Percentiles rank a stretch among this genome's conserved stretches.
Evolutionary conservation across 371 early-diverging fungal genomes (phyloP).

Genomic region (Lichtheimia ornata): DNA sequence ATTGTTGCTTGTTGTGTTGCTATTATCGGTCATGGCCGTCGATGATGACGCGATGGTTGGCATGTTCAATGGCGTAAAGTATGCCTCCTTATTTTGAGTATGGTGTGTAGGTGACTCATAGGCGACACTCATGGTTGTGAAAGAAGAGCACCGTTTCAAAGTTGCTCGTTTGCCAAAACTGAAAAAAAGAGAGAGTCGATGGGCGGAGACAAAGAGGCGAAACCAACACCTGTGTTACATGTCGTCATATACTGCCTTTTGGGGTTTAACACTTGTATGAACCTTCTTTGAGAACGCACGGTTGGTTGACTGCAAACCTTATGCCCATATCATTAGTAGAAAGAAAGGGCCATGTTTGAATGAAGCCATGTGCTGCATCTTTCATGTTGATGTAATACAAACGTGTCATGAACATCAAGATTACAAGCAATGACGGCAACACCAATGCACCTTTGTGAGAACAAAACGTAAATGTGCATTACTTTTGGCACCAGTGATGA

Average conservation of each 20-base stretch:
- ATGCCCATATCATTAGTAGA: too few relatives aligned
- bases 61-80: slow-evolving; percentile 45
- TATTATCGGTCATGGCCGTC: not conserved
- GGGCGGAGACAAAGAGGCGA: slow-evolving; percentile 5
- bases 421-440: too few relatives aligned
- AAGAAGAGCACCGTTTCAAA: slow-evolving; percentile 2
- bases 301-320: too few relatives aligned
- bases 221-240: slow-evolving; percentile 5
- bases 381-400: too few relatives aligned
- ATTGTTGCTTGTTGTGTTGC: slow-evolving; percentile 9
- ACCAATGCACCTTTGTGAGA: too few relatives aligned
- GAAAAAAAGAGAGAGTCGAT: slow-evolving; percentile 1
- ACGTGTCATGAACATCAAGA: too few relatives aligned
- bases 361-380: too few relatives aligned
- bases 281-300: too few relatives aligned
- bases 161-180: not conserved
- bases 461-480: too few relatives aligned
- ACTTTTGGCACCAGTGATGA: too few relatives aligned
- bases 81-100: slow-evolving; percentile 35
- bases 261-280: too few relatives aligned
- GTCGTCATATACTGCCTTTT: slow-evolving; percentile 1
- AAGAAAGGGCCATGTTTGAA: too few relatives aligned
- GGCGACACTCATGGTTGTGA: slow-evolving; percentile 37
- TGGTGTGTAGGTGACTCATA: slow-evolving; percentile 45
- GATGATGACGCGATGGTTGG: slow-evolving; percentile 20